A percentile compares a stretch with the other conserved stretches of the same genome.
Evolutionary conservation across 768 basidiomycete species (phyloP).

Genomic region (Pleurotus tuoliensis): DNA sequence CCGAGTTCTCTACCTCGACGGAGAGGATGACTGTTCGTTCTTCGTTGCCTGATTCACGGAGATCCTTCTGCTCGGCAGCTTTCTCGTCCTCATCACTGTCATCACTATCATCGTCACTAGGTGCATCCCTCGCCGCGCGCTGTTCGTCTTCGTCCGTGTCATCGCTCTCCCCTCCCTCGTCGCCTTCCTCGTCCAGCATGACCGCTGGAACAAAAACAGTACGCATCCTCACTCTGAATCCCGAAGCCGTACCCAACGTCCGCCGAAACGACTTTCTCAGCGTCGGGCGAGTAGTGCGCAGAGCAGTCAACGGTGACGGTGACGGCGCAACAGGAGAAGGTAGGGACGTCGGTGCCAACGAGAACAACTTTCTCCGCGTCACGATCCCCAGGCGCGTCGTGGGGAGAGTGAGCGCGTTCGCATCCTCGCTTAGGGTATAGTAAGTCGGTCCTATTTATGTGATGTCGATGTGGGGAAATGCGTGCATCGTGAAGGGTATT

Average conservation of each 20-base stretch:
- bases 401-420: constrained; percentile 44
- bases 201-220: constrained; percentile 89
- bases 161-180: constrained; percentile 57
- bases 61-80: constrained; percentile 27
- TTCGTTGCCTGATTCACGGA: constrained; percentile 66
- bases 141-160: constrained; percentile 59
- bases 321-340: constrained; percentile 40
- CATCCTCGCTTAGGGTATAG: constrained; percentile 19
- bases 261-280: constrained; percentile 85
- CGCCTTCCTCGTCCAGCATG: constrained; percentile 50
- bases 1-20: constrained; percentile 84
- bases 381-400: constrained; percentile 67
- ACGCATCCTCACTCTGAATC: constrained; percentile 90
- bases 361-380: constrained; percentile 64
- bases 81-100: neutral
- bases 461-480: neutral
- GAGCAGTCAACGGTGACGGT: constrained; percentile 46
- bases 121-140: neutral
- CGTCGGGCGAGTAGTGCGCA: constrained; percentile 54
- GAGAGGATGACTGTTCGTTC: constrained; percentile 88
- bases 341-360: constrained; percentile 45
- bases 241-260: constrained; percentile 72
- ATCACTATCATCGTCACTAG: neutral
- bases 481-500: neutral
- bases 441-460: constrained; percentile 42